Evolutionary conservation across 2,329 filamentous ascomycete genomes (phyloP).

Genomic region (Aphanocladium album): DNA sequence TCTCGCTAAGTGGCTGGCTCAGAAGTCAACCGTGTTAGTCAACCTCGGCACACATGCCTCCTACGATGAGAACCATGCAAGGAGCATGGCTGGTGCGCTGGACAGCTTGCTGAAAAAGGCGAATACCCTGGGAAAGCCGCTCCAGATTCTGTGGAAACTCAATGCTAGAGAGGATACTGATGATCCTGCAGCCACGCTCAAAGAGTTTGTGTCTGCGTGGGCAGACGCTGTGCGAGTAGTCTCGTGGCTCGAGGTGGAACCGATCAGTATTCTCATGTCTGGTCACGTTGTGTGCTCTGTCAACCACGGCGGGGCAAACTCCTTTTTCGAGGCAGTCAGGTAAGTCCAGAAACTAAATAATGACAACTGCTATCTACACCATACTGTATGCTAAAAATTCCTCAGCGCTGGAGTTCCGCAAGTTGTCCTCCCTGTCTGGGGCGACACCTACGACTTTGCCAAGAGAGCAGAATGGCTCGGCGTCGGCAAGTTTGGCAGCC

Average conservation of each 20-base stretch:
- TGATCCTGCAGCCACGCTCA: conserved; percentile 13
- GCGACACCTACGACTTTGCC: conserved; percentile 40
- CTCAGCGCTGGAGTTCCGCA: conserved; percentile 38
- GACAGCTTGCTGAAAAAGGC: background rate
- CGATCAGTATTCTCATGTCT: conserved; percentile 28
- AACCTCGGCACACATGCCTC: conserved; percentile 40
- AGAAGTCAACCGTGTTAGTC: conserved; percentile 39
- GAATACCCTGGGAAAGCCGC: background rate
- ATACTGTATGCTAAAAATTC: background rate
- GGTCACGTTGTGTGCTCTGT: conserved; percentile 30
- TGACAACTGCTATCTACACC: background rate
- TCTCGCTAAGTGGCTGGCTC: conserved; percentile 37
- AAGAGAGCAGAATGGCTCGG: conserved; percentile 35
- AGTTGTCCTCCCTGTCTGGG: conserved; percentile 39
- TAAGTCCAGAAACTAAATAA: conserved; percentile 20
- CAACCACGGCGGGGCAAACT: conserved; percentile 37
- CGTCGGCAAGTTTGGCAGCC: conserved; percentile 34
- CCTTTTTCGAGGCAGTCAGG: conserved; percentile 40
- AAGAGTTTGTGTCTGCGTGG: conserved; percentile 17
- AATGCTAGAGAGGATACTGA: conserved; percentile 17
- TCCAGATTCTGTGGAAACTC: conserved; percentile 29
- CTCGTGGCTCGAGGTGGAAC: conserved; percentile 28
- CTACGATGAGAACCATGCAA: conserved; percentile 20
- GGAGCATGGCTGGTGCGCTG: conserved; percentile 24
- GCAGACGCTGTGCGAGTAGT: conserved; percentile 19